Percentiles rank a stretch among this genome's conserved stretches.
Conservation (phyloP, 257 asterid species). For the Anisodus tanguticus region DNA sequence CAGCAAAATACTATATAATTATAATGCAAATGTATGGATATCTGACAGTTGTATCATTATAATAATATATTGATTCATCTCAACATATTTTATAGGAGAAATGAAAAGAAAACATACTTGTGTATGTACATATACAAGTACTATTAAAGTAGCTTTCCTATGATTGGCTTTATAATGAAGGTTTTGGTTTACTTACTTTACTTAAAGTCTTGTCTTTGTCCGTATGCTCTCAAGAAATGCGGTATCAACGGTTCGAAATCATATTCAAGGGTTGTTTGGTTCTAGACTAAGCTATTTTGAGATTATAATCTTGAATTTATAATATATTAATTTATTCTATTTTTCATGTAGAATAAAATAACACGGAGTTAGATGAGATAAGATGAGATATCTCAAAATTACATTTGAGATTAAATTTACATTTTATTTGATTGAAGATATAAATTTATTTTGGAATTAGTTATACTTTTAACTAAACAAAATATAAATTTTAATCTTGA, state of each 20-base stretch:
- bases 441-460: too few relatives aligned
- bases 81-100: background rate
- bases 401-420: too few relatives aligned
- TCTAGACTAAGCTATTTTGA: too few relatives aligned
- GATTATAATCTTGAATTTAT: too few relatives aligned
- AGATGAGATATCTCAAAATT: too few relatives aligned
- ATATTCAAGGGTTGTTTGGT: background rate
- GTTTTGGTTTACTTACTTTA: constrained; percentile 32
- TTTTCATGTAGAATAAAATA: too few relatives aligned
- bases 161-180: constrained; percentile 52
- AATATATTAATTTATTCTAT: too few relatives aligned
- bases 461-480: too few relatives aligned
- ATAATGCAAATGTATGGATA: background rate
- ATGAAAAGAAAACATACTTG: background rate
- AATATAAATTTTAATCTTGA: too few relatives aligned
- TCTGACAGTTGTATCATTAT: background rate
- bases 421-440: too few relatives aligned
- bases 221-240: constrained; percentile 35
- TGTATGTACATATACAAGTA: background rate
- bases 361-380: too few relatives aligned
- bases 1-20: background rate
- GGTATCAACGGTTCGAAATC: constrained; percentile 34
- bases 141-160: constrained; percentile 37
- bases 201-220: constrained; percentile 47
- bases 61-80: background rate